These are phyloP conservation scores for Skeletonema menzelii DNA, from an alignment of 108 stramenopile species.

Conservation along the genomic window DNA sequence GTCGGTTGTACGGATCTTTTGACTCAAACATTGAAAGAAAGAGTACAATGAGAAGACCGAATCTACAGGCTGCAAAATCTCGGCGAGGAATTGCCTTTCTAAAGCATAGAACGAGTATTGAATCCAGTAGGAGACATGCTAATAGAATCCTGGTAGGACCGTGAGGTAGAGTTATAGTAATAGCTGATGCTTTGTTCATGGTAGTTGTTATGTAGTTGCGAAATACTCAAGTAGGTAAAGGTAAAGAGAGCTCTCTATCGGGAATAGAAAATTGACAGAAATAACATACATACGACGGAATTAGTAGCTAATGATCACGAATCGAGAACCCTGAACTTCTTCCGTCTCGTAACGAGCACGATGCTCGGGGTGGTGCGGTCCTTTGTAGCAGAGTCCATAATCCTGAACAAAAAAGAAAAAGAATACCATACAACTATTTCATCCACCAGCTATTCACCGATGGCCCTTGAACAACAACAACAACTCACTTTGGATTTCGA, in stretches of 20 bases:
- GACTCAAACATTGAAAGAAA: constrained; percentile 19
- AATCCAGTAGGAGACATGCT: constrained; percentile 7
- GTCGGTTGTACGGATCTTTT: background rate
- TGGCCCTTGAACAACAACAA: background rate
- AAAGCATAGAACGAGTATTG: constrained; percentile 12
- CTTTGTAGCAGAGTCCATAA: background rate
- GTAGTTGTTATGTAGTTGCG: background rate
- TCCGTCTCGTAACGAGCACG: no score
- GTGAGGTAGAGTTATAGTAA: background rate
- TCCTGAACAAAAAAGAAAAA: background rate
- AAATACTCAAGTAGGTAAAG: no score
- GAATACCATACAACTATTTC: background rate
- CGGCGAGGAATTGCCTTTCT: constrained; percentile 12
- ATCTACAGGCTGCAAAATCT: constrained; percentile 17
- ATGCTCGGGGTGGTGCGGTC: no score
- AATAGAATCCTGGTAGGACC: constrained; percentile 2
- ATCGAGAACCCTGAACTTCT: background rate
- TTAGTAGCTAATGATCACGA: background rate
- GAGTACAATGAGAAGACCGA: constrained; percentile 9
- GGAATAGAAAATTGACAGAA: no score
- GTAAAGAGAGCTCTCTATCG: no score
- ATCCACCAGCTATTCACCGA: background rate
- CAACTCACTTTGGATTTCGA: background rate
- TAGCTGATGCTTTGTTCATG: background rate
- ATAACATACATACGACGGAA: background rate